phyloP scores from a whole-genome alignment of 2,329 filamentous ascomycete species.

The Neonectria neomacrospora region DNA sequence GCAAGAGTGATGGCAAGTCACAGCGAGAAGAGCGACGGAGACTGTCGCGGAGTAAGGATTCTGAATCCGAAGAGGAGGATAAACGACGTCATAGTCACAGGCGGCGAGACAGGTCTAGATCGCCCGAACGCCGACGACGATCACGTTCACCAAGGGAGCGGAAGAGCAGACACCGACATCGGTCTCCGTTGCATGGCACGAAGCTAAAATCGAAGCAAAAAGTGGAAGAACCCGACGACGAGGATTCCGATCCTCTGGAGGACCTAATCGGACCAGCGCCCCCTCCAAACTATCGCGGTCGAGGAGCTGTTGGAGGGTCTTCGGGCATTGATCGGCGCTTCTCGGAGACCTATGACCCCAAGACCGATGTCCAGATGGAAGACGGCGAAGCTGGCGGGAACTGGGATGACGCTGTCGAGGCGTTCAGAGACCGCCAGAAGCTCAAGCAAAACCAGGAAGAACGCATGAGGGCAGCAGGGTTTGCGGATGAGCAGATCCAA shows the following conservation, averaged over 20 bases:
- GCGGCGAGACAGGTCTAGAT: constrained; percentile 41
- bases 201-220: constrained; percentile 31
- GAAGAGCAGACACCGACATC: constrained; percentile 48
- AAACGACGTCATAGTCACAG: constrained; percentile 32
- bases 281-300: constrained; percentile 67
- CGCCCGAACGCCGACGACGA: constrained; percentile 42
- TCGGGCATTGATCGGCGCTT: constrained; percentile 86
- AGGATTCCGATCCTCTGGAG: constrained; percentile 76
- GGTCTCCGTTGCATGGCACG: constrained; percentile 40
- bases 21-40: constrained; percentile 32
- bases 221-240: constrained; percentile 21
- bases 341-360: constrained; percentile 70
- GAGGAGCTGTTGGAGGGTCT: constrained; percentile 70
- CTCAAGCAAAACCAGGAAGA: constrained; percentile 82
- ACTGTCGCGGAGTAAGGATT: constrained; percentile 34
- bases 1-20: constrained; percentile 31
- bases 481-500: constrained; percentile 78
- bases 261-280: constrained; percentile 81
- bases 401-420: constrained; percentile 85
- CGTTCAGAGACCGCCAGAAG: constrained; percentile 80
- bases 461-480: constrained; percentile 79
- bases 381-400: constrained; percentile 65
- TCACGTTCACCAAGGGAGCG: constrained; percentile 49
- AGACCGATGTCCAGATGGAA: constrained; percentile 65
- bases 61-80: constrained; percentile 26